Evolutionary conservation across 1,139 yeast species (phyloP), one percentile per base, ranked within the genome.

Genomic region (Debaryomycetaceae sp.): DNA sequence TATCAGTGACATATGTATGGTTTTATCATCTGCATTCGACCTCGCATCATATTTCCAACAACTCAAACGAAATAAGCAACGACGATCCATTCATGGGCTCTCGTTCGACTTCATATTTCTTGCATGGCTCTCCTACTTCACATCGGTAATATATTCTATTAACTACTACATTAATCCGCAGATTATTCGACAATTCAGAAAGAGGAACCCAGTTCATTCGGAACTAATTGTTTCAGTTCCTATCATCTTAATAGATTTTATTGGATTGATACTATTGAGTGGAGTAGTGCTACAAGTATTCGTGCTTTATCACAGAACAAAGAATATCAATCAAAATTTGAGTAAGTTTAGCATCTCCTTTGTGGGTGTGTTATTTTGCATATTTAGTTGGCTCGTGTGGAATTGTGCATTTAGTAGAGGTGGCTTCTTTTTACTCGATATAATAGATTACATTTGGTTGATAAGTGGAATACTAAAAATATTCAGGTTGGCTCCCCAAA

Each of bases 361-460:
- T 13, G 4, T 42, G 1, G 35, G 51, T 7, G 30, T 53, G 7
- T 13, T 30, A 17, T 30, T 38, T n/a, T 14, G 35, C n/a, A 43
- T 45, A n/a, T 29, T 34, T 19, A 3, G 43, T 4, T 36, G 48
- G n/a, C 33, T 51, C 24, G 14, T 31, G 6, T 35, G 37, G 35
- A 31, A 24, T 9, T 38, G 14, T 41, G 16, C 37, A 18, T 30
- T 14, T 13, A 35, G 40, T 5, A 42, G 42, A 34, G 39, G 33
- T 7, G 39, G 47, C 17, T 31, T 53, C 8, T 40, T 43, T 8
- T 31, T 44, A 6, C 45, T 68, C 8, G 74, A 69, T 42, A 15
- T 56, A 6, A 46, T 59, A 3, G 70, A 65, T 31, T 54, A 41
- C 29, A 6, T 61, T 1, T 67, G 71, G 71, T 35, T 60, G 2